These are phyloP conservation scores for Exophiala oligosperma DNA, from an alignment of 2,329 filamentous ascomycete genomes.

Conservation along the genomic window DNA sequence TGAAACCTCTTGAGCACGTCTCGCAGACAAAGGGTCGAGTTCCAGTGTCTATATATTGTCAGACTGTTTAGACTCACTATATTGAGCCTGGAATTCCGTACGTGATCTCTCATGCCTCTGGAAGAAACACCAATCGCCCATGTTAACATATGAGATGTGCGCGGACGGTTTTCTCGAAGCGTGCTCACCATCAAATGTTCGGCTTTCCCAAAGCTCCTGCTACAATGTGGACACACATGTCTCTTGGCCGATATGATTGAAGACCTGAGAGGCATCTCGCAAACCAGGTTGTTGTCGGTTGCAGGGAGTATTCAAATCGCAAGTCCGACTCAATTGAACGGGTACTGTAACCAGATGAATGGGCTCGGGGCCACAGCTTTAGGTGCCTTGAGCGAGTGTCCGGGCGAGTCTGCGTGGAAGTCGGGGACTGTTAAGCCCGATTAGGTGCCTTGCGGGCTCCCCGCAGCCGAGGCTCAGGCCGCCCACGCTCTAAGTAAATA, in stretches of 20 bases:
- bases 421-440: background rate
- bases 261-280: background rate
- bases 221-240: slow-evolving; percentile 7
- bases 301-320: no score
- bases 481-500: no score
- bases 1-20: slow-evolving; percentile 1
- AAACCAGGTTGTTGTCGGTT: no score
- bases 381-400: background rate
- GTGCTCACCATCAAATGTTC: slow-evolving; percentile 14
- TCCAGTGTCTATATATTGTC: slow-evolving; percentile 8
- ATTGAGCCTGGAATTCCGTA: background rate
- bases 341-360: no score
- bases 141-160: no score
- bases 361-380: background rate
- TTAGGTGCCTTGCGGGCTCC: no score
- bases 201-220: slow-evolving; percentile 11
- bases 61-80: background rate
- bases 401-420: background rate
- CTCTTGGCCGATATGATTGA: background rate
- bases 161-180: background rate
- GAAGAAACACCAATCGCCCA: background rate
- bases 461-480: no score
- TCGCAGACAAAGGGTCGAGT: slow-evolving; percentile 11
- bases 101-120: slow-evolving; percentile 17
- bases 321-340: no score